Percentiles rank a stretch among this genome's conserved stretches.
Evolutionary conservation across 495 filamentous ascomycete species (phyloP).

Genomic region (Astrothelium subdiscretum): DNA sequence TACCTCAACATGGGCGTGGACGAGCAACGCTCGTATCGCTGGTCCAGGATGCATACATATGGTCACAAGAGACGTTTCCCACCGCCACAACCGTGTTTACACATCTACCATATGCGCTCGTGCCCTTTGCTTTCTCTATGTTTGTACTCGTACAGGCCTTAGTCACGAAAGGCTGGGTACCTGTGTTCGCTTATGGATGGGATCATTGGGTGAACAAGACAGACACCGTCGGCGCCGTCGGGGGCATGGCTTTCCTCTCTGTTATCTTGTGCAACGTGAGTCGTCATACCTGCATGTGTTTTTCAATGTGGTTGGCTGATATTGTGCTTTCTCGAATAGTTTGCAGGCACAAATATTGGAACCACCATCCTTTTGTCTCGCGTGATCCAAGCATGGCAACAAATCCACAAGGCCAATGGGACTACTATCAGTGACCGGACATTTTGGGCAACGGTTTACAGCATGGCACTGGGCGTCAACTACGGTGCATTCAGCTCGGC

Average conservation of each 20-base stretch:
- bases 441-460: constrained; percentile 56
- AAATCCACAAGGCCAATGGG: constrained; percentile 37
- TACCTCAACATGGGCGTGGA: constrained; percentile 1
- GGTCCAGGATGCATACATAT: constrained; percentile 31
- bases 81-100: constrained; percentile 47
- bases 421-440: constrained; percentile 42
- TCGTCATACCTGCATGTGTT: constrained; percentile 2
- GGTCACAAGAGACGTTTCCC: constrained; percentile 55
- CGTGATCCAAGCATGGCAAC: constrained; percentile 50
- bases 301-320: constrained; percentile 8
- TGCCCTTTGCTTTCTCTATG: constrained; percentile 57
- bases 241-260: constrained; percentile 56
- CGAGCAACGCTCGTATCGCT: constrained; percentile 39
- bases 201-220: constrained; percentile 55
- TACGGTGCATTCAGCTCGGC: constrained; percentile 57
- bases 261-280: constrained; percentile 58
- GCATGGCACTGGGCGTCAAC: constrained; percentile 58
- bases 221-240: constrained; percentile 49
- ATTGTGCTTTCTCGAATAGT: constrained; percentile 29
- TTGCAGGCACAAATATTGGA: constrained; percentile 59
- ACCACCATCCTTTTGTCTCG: constrained; percentile 56
- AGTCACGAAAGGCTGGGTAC: constrained; percentile 56
- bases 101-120: constrained; percentile 49
- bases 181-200: constrained; percentile 56
- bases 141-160: constrained; percentile 57